Base-by-base conservation (phyloP, 768 basidiomycete genomes). In the Rubroboletus satanas region DNA sequence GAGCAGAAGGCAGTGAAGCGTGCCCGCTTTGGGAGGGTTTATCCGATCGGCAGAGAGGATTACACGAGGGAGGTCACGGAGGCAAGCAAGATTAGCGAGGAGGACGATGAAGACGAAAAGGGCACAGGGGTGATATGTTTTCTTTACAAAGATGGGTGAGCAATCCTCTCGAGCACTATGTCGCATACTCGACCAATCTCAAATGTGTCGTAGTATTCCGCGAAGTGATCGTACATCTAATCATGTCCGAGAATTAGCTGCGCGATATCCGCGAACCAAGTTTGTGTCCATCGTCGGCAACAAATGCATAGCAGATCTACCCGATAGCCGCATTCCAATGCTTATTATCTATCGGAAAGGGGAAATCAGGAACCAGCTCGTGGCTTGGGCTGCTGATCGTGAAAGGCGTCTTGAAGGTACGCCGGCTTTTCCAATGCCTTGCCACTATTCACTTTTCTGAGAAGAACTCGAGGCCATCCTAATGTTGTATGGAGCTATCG, bases 41-140 rank as follows among this genome's bases (percentile, higher is more conserved):
- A 90, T 67, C 93, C 93, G 1, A 95, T 99, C 55, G 83, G 87
- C 26, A 77, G 96, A 59, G 93, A 93, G 15, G 95, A 97, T 68
- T 99, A 98, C 71, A 96, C 90, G 38, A 79, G 88, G 44, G 94
- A 98, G 66, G 90, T 99, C 11, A 98, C 94, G 0, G 95, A 98
- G 57, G 91, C 92, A 4, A 98, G 94, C 71, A 80, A 80, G 55
- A 69, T 82, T 10, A 77, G 83, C 58, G 83, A 88, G 50, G 79
- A 80, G 7, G 87, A 79, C 28, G 86, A 88, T 47, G 77, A 81
- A 9, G 78, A 82, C 55, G 80, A 83, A 48, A 78, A 73, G 58
- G 96, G 95, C 0, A 98, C 93, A 0, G 94, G 93, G 0, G 94
- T 98, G 2, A 83, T 98, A 7, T 96, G 94, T 52, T 90, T 95